phyloP scores from a whole-genome alignment of 331 rosid species.

The Stylosanthes scabra region DNA sequence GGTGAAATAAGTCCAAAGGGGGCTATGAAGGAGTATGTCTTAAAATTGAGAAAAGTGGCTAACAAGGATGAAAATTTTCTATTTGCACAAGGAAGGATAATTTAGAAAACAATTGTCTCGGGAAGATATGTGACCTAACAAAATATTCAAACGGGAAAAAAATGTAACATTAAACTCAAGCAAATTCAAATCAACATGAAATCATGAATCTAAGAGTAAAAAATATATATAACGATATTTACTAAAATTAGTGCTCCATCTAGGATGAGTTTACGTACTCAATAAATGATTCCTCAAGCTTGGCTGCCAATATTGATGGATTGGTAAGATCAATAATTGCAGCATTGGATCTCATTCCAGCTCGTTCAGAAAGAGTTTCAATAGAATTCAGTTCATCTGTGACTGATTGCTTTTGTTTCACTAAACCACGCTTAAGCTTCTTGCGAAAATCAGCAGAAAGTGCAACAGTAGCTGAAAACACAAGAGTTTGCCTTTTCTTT shows the following conservation, averaged over 20 bases:
- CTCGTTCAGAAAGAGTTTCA: conserved; percentile 84
- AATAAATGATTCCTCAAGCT: conserved; percentile 91
- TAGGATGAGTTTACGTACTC: conserved; percentile 65
- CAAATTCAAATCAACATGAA: conserved; percentile 8
- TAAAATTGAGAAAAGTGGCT: conserved; percentile 32
- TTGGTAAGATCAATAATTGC: conserved; percentile 92
- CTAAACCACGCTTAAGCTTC: conserved; percentile 77
- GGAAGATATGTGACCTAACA: not conserved
- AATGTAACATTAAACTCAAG: conserved; percentile 11
- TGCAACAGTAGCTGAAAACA: conserved; percentile 93
- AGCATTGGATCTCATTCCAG: conserved; percentile 90
- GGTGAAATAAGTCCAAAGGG: conserved; percentile 5
- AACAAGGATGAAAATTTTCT: conserved; percentile 15
- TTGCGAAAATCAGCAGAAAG: conserved; percentile 91
- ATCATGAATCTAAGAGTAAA: conserved; percentile 7
- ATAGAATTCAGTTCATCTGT: conserved; percentile 79
- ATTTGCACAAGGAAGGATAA: conserved; percentile 21
- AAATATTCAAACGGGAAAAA: not conserved
- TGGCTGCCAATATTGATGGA: conserved; percentile 74
- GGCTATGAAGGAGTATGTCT: conserved; percentile 6
- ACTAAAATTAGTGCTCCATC: no score
- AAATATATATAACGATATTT: not conserved
- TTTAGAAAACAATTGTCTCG: conserved; percentile 2
- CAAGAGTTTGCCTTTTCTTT: conserved; percentile 97
- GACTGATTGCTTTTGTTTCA: conserved; percentile 58